A percentile compares a stretch with the other conserved stretches of the same genome.
These are phyloP conservation scores for Colletotrichum cereale DNA, from an alignment of 2,329 filamentous ascomycete species.

Conservation along the genomic window DNA sequence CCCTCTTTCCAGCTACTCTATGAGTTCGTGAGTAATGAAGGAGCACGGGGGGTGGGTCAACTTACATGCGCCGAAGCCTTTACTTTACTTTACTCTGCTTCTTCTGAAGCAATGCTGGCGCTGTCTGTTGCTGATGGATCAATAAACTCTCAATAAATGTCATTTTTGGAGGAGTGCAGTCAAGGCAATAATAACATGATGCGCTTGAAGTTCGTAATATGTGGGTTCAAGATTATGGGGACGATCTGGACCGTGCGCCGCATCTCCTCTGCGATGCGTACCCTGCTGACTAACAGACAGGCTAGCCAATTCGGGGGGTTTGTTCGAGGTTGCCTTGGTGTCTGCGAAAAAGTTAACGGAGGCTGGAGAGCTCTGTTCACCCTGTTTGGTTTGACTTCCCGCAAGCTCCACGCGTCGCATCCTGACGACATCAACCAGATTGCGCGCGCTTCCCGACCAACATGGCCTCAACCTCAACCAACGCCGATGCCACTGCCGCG, in stretches of 20 bases:
- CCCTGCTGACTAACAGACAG: constrained; percentile 21
- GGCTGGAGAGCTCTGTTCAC: constrained; percentile 4
- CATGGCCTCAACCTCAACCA: constrained; percentile 58
- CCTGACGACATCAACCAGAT: constrained; percentile 40
- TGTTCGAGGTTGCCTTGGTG: constrained; percentile 8
- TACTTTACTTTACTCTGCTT: too few relatives aligned
- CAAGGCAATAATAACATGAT: neutral
- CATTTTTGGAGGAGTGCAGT: neutral
- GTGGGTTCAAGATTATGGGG: neutral
- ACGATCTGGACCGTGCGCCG: neutral
- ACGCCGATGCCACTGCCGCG: constrained; percentile 64
- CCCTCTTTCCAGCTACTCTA: neutral
- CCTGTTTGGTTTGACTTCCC: constrained; percentile 25
- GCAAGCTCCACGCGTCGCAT: constrained; percentile 39
- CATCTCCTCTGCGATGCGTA: neutral
- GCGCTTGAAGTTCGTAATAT: neutral
- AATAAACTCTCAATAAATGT: neutral
- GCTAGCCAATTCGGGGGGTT: neutral
- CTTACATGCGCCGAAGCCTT: neutral
- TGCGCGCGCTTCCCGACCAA: constrained; percentile 38
- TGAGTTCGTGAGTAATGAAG: neutral
- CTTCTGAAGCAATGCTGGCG: too few relatives aligned
- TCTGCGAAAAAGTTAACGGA: constrained; percentile 25
- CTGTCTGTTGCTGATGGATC: neutral
- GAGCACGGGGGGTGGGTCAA: neutral